Base-by-base conservation (phyloP, 2,329 filamentous ascomycete species). In the Coniochaeta sp. region DNA sequence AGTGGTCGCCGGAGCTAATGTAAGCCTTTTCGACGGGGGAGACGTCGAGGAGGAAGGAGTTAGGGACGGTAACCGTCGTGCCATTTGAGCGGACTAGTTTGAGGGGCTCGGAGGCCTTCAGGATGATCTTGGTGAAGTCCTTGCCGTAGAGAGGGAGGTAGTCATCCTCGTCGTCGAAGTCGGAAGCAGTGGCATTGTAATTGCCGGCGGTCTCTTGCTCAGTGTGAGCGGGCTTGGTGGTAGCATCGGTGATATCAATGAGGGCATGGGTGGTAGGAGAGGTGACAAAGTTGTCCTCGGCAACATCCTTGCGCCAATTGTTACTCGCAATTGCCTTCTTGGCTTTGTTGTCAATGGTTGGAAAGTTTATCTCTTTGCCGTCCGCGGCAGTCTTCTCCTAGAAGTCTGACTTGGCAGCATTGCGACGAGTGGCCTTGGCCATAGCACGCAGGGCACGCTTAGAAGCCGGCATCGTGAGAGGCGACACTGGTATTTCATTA, bases 21-120 rank as follows among this genome's bases (percentile, higher is more conserved):
- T 58, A 62, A 19, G 56, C 58, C 59, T 59, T 61, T 26, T 61
- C 60, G n/a, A 54, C 6, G 34, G 62, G 58, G 17, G 60, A 57
- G 31, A 54, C 19, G 31, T 61, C 47, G 12, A 61, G 26, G 17
- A 60, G 54, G 40, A 44, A 54, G 14, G 63, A 36, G 38, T 63
- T 61, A 56, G 59, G 43, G 33, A 63, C 38, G 50, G 64, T 66
- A 44, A 57, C 59, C 2, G 62, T n/a, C 1, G 54, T 58, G 50
- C 56, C 56, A 44, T 58, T 34, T 2, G 24, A 2, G 38, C 33
- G 22, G 38, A 58, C 56, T 36, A 58, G 26, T 31, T 19, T 26
- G 7, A 58, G 19, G 34, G 56, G 56, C 34, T 44, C 24, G 22
- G 33, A 17, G 36, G 34, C 56, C 34, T 44, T 44, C 22, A 58